These are phyloP conservation scores for Arabidopsis arenosa DNA, from an alignment of 345 rosid species.

Conservation along the genomic window DNA sequence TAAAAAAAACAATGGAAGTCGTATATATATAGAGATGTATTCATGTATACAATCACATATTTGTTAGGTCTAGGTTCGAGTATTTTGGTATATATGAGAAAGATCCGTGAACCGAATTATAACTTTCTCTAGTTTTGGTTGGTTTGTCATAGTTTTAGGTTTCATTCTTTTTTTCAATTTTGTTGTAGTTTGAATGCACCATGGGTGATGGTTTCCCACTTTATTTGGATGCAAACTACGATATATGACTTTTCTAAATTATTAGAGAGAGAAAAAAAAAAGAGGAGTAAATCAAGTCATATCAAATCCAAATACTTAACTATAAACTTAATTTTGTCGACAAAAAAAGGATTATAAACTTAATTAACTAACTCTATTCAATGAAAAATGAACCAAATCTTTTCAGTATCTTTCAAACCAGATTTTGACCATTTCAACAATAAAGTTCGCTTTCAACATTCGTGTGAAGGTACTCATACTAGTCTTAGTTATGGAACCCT, in stretches of 20 bases:
- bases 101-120: background rate
- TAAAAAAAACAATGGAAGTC: no score
- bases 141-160: background rate
- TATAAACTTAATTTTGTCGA: background rate
- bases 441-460: slow-evolving; percentile 9
- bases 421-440: background rate
- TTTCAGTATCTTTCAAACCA: background rate
- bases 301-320: background rate
- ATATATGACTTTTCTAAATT: background rate
- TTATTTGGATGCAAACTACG: background rate
- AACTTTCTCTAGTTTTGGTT: background rate
- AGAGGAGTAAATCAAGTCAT: background rate
- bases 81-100: background rate
- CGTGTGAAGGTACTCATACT: slow-evolving; percentile 18
- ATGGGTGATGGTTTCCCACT: slow-evolving; percentile 7
- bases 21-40: no score
- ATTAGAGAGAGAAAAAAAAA: background rate
- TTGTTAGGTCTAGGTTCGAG: background rate
- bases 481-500: background rate
- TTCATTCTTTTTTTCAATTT: background rate
- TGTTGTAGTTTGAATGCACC: background rate
- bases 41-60: no score
- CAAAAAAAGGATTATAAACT: no score
- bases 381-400: background rate
- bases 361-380: no score